Evolutionary conservation across 331 rosid genomes (phyloP), one percentile per base, ranked within the genome.

Genomic region (Malus hybrid): DNA sequence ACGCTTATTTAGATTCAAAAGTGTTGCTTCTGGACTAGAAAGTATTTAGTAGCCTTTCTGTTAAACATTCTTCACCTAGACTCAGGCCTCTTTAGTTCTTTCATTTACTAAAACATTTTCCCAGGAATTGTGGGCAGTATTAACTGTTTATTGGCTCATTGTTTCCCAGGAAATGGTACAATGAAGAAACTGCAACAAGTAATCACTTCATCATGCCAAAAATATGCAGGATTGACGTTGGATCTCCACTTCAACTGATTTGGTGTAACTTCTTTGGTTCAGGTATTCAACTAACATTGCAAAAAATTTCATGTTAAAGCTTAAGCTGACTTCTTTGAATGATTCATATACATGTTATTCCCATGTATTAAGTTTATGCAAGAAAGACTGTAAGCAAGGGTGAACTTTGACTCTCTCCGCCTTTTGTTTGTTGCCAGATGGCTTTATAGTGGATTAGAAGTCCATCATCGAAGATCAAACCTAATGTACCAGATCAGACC

Each of bases 201-300:
- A 68, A 84, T 93, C 85, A 77, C 87, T 76, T 73, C 79, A 69
- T 88, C 96, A n/a, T 83, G 93, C 72, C 97, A 90, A 87, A 80
- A 86, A 70, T 87, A 86, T 62, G 94, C 91, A 34, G 86, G 83
- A 80, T 85, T 91, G 65, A 88, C 91, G 27, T 86, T 93, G 85
- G 98, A 93, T 84, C 85, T 93, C 79, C 98, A 91, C 81, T 86
- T 96, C 87, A 93, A 91, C 81, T 88, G 88, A 70, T 91, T 91
- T 74, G 97, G 98, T 67, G 93, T 93, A 59, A 90, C 93, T 48
- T 79, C 96, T 33, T 83, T 93, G 89, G 86, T 84, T 72, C 96
- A 91, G 90, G 97, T 93, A 48, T 72, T 60, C 71, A 52, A 75
- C 69, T 65, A 70, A 63, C 78, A 65, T 77, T 19, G 50, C 46